Evolutionary conservation across 176 grass and related monocot genomes (phyloP), one percentile per base, ranked within the genome.

Genomic region (Eremochloa ophiuroides): DNA sequence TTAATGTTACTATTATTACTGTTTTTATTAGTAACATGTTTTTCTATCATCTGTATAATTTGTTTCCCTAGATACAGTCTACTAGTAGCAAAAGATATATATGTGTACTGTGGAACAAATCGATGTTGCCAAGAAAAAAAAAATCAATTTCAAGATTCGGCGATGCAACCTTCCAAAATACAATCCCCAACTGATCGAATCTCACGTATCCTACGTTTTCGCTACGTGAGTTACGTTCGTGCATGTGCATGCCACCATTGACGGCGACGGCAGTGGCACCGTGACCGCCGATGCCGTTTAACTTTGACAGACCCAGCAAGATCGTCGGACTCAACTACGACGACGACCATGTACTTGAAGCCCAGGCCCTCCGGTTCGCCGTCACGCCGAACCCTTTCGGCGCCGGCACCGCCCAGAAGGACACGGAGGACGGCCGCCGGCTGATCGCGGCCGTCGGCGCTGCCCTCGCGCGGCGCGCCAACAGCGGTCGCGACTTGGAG

Each of bases 311-410:
- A 39, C 66, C 66, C 2, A 69, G 66, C 38, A 69, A 47, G 69
- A 71, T 71, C 69, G 69, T 2, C 25, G 69, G 69, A 1, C 69
- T 71, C 26, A 29, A 71, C 69, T 71, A 71, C 69, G 23, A 5
- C 69, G 69, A 71, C 41, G 69, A 47, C 41, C 69, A 71, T 29
- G 69, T 71, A 7, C 69, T 71, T 1, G 15, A 18, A 41, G 39
- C 69, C 14, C 69, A 1, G n/a, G 3, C 69, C 7, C 69, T 73
- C 43, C 43, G 44, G 8, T 73, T 50, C 43, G 44, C 70, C 27
- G 44, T 73, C 68, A 71, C 40, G 68, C 68, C 68, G 0, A 71
- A 28, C 68, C 68, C 68, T 46, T 71, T 71, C 70, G 70, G 70
- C 44, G 70, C 70, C 43, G 70, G 68, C 68, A 71, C 68, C 7